These are phyloP conservation scores for Brasilioporus rufonigricans DNA, from an alignment of 768 basidiomycete species.

Conservation along the genomic window DNA sequence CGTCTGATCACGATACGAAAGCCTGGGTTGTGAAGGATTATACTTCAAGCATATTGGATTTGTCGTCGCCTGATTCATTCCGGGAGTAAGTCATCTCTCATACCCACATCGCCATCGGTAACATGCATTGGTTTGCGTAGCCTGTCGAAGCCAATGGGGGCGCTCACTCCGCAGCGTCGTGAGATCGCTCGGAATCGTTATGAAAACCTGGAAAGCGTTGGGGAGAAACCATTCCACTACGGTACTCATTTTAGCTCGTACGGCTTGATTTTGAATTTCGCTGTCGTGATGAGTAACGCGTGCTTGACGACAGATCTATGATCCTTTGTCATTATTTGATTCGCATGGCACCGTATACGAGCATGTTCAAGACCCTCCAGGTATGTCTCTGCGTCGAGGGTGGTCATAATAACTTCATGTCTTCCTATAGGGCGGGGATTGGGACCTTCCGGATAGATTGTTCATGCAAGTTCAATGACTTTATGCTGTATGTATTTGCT, in stretches of 20 bases:
- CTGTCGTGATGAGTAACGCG: conserved; percentile 1
- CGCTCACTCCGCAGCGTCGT: conserved; percentile 67
- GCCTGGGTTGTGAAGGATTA: conserved; percentile 93
- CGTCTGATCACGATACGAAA: conserved; percentile 26
- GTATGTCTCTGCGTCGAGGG: conserved; percentile 27
- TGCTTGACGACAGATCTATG: conserved; percentile 57
- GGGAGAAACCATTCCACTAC: conserved; percentile 87
- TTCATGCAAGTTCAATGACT: conserved; percentile 53
- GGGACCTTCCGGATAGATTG: conserved; percentile 88
- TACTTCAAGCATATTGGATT: conserved; percentile 62
- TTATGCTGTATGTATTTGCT: background rate
- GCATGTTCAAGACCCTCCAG: conserved; percentile 91
- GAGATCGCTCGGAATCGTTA: conserved; percentile 79
- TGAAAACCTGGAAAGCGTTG: conserved; percentile 70
- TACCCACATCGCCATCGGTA: background rate
- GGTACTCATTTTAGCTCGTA: conserved; percentile 91
- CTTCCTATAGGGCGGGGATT: conserved; percentile 75
- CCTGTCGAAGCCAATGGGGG: conserved; percentile 87
- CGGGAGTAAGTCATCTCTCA: conserved; percentile 57
- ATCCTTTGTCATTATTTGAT: conserved; percentile 95
- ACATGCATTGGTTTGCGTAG: conserved; percentile 36
- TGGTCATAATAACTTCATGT: background rate
- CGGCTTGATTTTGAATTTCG: background rate
- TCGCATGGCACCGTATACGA: conserved; percentile 84
- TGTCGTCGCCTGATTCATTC: conserved; percentile 58